These are phyloP conservation scores for Puya raimondii DNA, from an alignment of 176 grass and related monocot species.

Conservation along the genomic window DNA sequence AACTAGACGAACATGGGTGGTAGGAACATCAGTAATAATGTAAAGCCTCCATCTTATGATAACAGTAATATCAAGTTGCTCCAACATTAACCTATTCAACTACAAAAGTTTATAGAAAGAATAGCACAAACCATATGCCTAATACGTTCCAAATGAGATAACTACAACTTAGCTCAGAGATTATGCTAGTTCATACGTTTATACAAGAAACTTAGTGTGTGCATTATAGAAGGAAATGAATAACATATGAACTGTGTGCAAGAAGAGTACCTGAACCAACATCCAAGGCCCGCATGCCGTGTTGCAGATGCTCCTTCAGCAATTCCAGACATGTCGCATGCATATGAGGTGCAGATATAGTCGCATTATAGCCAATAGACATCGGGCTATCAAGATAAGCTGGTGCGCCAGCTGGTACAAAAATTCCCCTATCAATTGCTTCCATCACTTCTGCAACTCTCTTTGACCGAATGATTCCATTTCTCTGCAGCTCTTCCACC, in stretches of 20 bases:
- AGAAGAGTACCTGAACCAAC: constrained; percentile 58
- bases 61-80: not conserved
- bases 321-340: constrained; percentile 74
- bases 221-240: not conserved
- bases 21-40: not conserved
- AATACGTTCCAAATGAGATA: too few relatives aligned
- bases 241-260: not conserved
- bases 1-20: not conserved
- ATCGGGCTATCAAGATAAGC: constrained; percentile 64
- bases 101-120: not conserved
- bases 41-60: not conserved
- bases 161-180: too few relatives aligned
- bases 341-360: constrained; percentile 85
- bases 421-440: constrained; percentile 55
- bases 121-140: not conserved
- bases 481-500: constrained; percentile 51
- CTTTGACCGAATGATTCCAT: constrained; percentile 32
- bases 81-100: not conserved
- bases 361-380: constrained; percentile 76
- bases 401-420: constrained; percentile 39
- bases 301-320: constrained; percentile 61
- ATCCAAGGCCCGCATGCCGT: constrained; percentile 70
- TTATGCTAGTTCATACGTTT: too few relatives aligned
- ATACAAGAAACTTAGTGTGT: too few relatives aligned
- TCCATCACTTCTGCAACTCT: constrained; percentile 67